Evolutionary conservation across 2,329 filamentous ascomycete genomes (phyloP).

Genomic region (Samsoniella hepiali): DNA sequence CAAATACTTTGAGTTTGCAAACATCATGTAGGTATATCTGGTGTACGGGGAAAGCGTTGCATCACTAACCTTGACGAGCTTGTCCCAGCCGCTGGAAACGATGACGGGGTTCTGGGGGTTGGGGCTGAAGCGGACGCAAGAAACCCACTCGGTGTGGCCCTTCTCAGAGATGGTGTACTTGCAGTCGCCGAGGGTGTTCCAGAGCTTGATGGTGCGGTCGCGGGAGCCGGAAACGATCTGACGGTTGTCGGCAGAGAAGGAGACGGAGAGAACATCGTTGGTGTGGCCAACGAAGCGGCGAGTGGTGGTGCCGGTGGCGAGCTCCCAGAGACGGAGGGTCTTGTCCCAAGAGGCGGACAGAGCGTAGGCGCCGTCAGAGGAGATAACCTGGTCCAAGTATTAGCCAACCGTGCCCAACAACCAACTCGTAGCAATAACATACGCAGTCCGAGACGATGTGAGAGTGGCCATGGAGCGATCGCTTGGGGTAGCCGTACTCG

Average conservation of each 20-base stretch:
- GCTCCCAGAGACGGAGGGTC: slow-evolving; percentile 99
- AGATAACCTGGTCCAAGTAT: slow-evolving; percentile 73
- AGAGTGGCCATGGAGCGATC: slow-evolving; percentile 96
- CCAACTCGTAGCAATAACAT: slow-evolving; percentile 48
- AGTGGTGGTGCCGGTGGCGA: slow-evolving; percentile 94
- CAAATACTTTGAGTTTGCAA: slow-evolving; percentile 92
- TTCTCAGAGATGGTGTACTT: slow-evolving; percentile 99
- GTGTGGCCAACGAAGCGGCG: slow-evolving; percentile 98
- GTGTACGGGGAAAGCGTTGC: background rate
- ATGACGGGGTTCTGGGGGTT: slow-evolving; percentile 99
- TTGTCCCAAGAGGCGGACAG: slow-evolving; percentile 99
- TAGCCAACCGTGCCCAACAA: slow-evolving; percentile 24
- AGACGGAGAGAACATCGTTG: slow-evolving; percentile 99
- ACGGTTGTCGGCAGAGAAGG: slow-evolving; percentile 99
- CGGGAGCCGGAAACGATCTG: slow-evolving; percentile 99
- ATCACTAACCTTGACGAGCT: slow-evolving; percentile 95
- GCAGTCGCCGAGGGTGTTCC: slow-evolving; percentile 99
- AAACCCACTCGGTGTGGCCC: slow-evolving; percentile 99
- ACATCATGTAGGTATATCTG: slow-evolving; percentile 70
- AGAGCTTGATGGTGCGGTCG: slow-evolving; percentile 99
- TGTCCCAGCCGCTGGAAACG: slow-evolving; percentile 98
- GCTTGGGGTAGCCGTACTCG: slow-evolving; percentile 98
- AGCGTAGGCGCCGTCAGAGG: slow-evolving; percentile 97
- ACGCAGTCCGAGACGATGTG: slow-evolving; percentile 99
- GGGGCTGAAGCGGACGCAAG: slow-evolving; percentile 98